Base-by-base conservation (phyloP, 139 green algal species). In the Prasinococcaceae sp. region DNA sequence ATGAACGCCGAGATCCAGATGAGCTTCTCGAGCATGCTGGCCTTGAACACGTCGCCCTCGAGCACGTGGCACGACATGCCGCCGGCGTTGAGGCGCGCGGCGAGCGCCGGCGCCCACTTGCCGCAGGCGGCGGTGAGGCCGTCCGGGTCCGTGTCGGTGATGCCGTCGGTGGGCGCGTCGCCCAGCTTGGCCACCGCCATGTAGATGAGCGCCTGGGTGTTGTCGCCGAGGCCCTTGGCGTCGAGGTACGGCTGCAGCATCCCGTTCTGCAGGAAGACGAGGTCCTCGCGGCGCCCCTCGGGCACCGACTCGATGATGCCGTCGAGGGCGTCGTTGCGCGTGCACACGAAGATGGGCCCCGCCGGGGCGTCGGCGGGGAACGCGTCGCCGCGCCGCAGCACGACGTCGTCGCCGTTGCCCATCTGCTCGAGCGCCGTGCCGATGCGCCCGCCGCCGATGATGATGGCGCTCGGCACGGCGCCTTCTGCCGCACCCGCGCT, bases 201-300 rank as follows among this genome's bases (percentile, higher is more conserved):
- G 66, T 97, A 98, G 8, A 95, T 81, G 0, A 98, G 75, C 40
- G 93, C 82, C 35, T 77, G 68, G 14, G 90, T 97, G 70, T 83
- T 86, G 32, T 81, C 72, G 1, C 71, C 74, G 0, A 98, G 73
- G 1, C 83, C 83, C 5, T 65, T 59, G 3, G 38, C 32, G 1
- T 53, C 50, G 3, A 71, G 57, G 28, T 46, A 76, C 9, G 90
- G 84, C 61, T 95, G 78, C 52, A 97, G 69, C 84, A 97, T 95
- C 30, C 90, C 90, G 57, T 97, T 97, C 54, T 98, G 90, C 27
- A 98, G 82, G 71, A 98, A 98, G 12, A 97, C 85, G 20, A 98
- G 74, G 64, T 98, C 90, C 47, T 72, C 25, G 10, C 74, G 47
- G 29, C 83, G 60, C 8, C 79, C 63, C 2, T 37, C 12, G 16